A percentile compares a stretch with the other conserved stretches of the same genome.
phyloP scores from a whole-genome alignment of 225 moss, liverwort and hornwort species.

The Rhytidiadelphus loreus region DNA sequence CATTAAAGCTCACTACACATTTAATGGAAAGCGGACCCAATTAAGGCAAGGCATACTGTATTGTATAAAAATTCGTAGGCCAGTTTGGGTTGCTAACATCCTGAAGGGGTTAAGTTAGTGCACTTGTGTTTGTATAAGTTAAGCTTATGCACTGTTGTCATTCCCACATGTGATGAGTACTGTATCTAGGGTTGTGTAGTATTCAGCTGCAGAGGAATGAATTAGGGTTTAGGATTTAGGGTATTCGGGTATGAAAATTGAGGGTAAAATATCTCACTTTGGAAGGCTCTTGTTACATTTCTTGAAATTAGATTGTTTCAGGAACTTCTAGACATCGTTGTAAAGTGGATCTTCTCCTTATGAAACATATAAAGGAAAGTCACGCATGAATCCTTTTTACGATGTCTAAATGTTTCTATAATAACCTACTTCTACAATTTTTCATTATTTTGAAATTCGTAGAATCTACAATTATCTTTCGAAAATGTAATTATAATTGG shows the following conservation, averaged over 20 bases:
- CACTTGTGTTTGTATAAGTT: background rate
- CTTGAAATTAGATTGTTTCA: too few relatives aligned
- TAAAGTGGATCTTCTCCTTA: background rate
- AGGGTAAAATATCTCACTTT: background rate
- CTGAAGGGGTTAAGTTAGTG: too few relatives aligned
- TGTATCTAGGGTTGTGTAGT: background rate
- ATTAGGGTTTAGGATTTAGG: background rate
- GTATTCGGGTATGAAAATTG: background rate
- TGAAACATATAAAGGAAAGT: background rate
- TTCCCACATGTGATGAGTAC: background rate
- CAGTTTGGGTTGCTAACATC: too few relatives aligned
- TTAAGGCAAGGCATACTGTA: too few relatives aligned
- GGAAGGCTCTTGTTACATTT: background rate
- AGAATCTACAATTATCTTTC: background rate
- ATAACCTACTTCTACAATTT: background rate
- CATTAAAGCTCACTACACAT: too few relatives aligned
- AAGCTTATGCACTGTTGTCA: background rate
- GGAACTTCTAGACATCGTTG: background rate
- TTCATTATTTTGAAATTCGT: background rate
- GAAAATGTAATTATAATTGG: too few relatives aligned
- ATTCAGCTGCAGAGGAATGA: too few relatives aligned
- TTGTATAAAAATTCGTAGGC: too few relatives aligned
- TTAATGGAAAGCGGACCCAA: too few relatives aligned
- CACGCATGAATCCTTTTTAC: rapidly evolving
- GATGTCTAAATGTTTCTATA: too few relatives aligned